phyloP scores from a whole-genome alignment of 148 eudicot species.

The Drosera capensis region DNA sequence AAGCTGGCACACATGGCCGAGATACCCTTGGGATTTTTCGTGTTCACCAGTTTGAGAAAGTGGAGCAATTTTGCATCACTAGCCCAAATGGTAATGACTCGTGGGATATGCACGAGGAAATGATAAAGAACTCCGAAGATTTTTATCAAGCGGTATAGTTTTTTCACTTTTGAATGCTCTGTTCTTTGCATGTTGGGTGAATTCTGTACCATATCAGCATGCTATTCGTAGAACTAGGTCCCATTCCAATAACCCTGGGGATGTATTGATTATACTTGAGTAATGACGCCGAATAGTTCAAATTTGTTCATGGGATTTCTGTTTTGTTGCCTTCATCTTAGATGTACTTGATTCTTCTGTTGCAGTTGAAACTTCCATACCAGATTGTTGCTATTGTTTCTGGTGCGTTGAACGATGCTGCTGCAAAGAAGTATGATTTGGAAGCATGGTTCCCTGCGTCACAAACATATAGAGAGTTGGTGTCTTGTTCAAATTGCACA shows the following conservation, averaged over 20 bases:
- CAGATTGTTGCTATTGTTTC: slow-evolving; percentile 80
- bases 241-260: no score
- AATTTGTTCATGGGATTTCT: no score
- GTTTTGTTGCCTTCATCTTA: no score
- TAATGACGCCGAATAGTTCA: no score
- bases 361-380: slow-evolving; percentile 77
- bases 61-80: slow-evolving; percentile 81
- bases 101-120: slow-evolving; percentile 91
- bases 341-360: slow-evolving; percentile 4
- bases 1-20: slow-evolving; percentile 92
- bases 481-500: slow-evolving; percentile 94
- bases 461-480: slow-evolving; percentile 58
- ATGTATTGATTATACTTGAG: no score
- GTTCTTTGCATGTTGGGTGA: no score
- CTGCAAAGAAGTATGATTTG: slow-evolving; percentile 90
- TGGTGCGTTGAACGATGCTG: slow-evolving; percentile 91
- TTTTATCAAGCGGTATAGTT: slow-evolving; percentile 69
- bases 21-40: slow-evolving; percentile 89
- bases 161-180: not conserved
- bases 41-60: slow-evolving; percentile 91
- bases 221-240: no score
- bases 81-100: slow-evolving; percentile 64
- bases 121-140: slow-evolving; percentile 75
- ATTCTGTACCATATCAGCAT: no score
- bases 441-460: slow-evolving; percentile 96